phyloP scores from a whole-genome alignment of 2,329 filamentous ascomycete species.

The Trichoderma oligosporum region DNA sequence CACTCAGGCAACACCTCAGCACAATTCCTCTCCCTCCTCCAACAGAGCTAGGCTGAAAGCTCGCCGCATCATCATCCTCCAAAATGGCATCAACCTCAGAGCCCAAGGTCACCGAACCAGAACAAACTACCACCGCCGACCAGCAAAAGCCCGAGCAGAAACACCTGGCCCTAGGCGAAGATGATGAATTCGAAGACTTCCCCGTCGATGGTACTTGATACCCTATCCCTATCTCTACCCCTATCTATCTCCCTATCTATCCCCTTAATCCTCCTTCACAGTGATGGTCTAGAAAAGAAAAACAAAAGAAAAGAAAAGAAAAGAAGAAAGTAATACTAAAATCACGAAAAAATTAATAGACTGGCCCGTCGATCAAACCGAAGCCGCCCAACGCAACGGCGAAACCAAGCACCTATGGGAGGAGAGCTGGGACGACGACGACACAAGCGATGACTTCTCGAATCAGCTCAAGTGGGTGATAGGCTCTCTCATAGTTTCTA shows the following conservation, averaged over 20 bases:
- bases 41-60: constrained; percentile 2
- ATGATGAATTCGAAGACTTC: constrained; percentile 99
- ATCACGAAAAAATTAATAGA: constrained; percentile 51
- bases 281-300: neutral
- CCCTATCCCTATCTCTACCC: neutral
- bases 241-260: neutral
- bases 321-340: neutral
- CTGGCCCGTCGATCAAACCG: constrained; percentile 88
- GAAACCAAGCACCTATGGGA: constrained; percentile 85
- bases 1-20: neutral
- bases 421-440: constrained; percentile 99
- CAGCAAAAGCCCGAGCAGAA: constrained; percentile 41
- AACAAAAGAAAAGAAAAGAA: neutral
- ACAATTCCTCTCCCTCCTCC: neutral
- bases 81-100: constrained; percentile 30
- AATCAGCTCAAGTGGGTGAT: constrained; percentile 79
- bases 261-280: too few relatives aligned
- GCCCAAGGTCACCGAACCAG: constrained; percentile 31
- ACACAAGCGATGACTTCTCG: constrained; percentile 94
- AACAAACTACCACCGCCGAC: constrained; percentile 23
- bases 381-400: constrained; percentile 67
- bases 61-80: constrained; percentile 10
- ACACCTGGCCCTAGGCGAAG: constrained; percentile 76
- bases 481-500: constrained; percentile 9
- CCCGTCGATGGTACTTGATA: constrained; percentile 76